Evolutionary conservation across 306 rosid genomes (phyloP).

Genomic region (Cicer cuneatum): DNA sequence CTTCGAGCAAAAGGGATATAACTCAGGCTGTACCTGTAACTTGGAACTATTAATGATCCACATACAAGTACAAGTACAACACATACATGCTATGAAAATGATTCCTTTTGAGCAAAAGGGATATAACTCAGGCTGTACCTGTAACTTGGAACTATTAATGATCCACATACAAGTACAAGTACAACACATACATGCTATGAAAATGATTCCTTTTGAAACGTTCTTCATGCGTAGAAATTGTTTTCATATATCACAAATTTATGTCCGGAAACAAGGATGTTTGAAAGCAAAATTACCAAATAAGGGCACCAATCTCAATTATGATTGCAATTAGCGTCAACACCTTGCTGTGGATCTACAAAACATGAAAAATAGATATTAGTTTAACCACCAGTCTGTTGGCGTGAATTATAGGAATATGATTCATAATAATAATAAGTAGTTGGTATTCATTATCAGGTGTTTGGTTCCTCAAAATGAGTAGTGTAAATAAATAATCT

Average conservation of each 20-base stretch:
- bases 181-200: slow-evolving; percentile 5
- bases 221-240: slow-evolving; percentile 17
- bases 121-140: slow-evolving; percentile 97
- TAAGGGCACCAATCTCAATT: slow-evolving; percentile 81
- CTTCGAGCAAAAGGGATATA: slow-evolving; percentile 98
- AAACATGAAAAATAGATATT: slow-evolving; percentile 33
- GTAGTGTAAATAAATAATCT: neutral
- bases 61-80: neutral
- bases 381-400: neutral
- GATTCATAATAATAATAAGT: neutral
- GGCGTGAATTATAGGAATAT: neutral
- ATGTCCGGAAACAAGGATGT: slow-evolving; percentile 28
- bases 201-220: slow-evolving; percentile 5
- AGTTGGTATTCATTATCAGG: neutral
- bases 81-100: neutral
- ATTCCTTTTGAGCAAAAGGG: slow-evolving; percentile 95
- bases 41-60: slow-evolving; percentile 33
- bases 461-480: neutral
- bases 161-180: neutral
- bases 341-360: slow-evolving; percentile 83
- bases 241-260: slow-evolving; percentile 33
- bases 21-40: slow-evolving; percentile 90
- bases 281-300: slow-evolving; percentile 67
- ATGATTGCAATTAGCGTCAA: slow-evolving; percentile 78
- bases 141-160: slow-evolving; percentile 47